phyloP scores from a whole-genome alignment of 2,329 filamentous ascomycete genomes.

The Beauveria scarabaeidicola region DNA sequence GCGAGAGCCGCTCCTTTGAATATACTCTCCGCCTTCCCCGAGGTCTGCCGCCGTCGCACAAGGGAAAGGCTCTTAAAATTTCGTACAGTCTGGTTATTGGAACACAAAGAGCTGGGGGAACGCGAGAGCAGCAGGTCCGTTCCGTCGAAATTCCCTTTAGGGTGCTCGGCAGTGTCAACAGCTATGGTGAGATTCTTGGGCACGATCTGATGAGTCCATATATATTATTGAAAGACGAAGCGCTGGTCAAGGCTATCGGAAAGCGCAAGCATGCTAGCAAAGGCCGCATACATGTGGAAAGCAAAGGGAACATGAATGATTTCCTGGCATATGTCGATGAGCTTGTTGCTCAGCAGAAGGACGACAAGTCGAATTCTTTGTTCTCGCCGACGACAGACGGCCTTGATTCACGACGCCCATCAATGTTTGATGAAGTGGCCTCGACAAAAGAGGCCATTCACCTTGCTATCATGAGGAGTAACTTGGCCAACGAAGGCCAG shows the following conservation, averaged over 20 bases:
- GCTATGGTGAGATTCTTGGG: conserved; percentile 76
- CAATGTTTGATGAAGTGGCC: conserved; percentile 44
- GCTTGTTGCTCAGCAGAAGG: conserved; percentile 52
- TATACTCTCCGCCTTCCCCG: conserved; percentile 81
- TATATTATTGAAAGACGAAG: conserved; percentile 77
- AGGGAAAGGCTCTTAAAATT: conserved; percentile 89
- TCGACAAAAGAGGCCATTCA: conserved; percentile 82
- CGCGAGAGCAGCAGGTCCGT: conserved; percentile 72
- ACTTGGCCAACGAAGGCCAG: conserved; percentile 57
- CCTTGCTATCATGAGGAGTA: conserved; percentile 78
- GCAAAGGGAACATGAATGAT: conserved; percentile 45
- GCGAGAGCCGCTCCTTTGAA: conserved; percentile 79
- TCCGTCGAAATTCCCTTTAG: conserved; percentile 91
- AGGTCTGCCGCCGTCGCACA: conserved; percentile 84
- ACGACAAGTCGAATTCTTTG: conserved; percentile 49
- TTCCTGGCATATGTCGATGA: conserved; percentile 73
- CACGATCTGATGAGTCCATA: conserved; percentile 95
- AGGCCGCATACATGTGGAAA: conserved; percentile 18
- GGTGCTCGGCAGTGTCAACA: conserved; percentile 86
- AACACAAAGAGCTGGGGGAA: conserved; percentile 74
- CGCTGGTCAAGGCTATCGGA: conserved; percentile 46
- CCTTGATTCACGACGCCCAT: conserved; percentile 46
- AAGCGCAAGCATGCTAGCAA: conserved; percentile 20
- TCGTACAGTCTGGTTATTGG: conserved; percentile 85
- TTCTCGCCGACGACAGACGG: conserved; percentile 66